Base-by-base conservation (phyloP, 1,139 yeast species). In the Pichia kudriavzevii region DNA sequence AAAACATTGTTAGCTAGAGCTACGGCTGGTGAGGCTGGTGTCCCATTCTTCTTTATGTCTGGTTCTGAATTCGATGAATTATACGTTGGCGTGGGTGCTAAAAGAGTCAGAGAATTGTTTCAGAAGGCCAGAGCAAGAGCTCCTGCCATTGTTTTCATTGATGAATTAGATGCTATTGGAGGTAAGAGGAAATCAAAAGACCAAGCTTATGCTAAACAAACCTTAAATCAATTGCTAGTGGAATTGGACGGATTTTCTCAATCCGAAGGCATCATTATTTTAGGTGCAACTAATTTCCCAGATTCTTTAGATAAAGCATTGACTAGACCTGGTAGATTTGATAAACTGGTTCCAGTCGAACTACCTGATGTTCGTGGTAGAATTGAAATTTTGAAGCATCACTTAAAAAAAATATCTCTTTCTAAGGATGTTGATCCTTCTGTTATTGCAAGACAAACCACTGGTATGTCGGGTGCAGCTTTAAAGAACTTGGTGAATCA, bases 11-110 rank as follows among this genome's bases (percentile, higher is more conserved):
- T 93, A 44, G 98, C 98, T 1, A 75, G 98, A 50, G 98, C 99
- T 14, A 94, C 96, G 26, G 99, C 99, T 9, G 98, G 98, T 42
- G 98, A 93, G 61, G 98, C 99, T 2, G 98, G 95, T 32, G 98
- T 91, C 21, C 98, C 97, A 20, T 93, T 93, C 56, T 91, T 91
- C 61, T 91, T 88, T 61, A 88, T 91, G 97, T 82, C 95, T 4
- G 99, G 98, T 33, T 85, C 96, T 2, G 98, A 93, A 59, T 93
- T 93, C 56, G 98, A 93, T 58, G 98, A 93, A 59, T 73, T 93
- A 47, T 93, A 88, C 52, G 98, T 93, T 24, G 99, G 99, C 57
- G 98, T 93, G 26, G 99, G 99, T 56, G 98, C 99, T 39, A 91
- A 88, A 61, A 75, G 98, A 56, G 93, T 93, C 37, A 76, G 99